Evolutionary conservation across 164 flowering plant species (phyloP).

Genomic region (grape (Vitis vinifera)): ASM3070453v1 NC_081807.1:5836501-5837000

Average conservation of each 20-base stretch:
- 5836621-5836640: not conserved
- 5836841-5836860: not conserved
- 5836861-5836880: not conserved
- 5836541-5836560: conserved; percentile 55
- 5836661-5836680: conserved; percentile 1
- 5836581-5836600: conserved; percentile 55
- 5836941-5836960: not conserved
- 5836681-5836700: conserved; percentile 44
- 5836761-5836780: not conserved
- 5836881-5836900: not conserved
- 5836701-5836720: conserved; percentile 56
- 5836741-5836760: conserved; percentile 29
- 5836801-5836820: not conserved
- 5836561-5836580: conserved; percentile 59
- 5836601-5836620: not conserved
- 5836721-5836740: conserved; percentile 59
- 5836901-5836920: not conserved
- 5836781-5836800: not conserved
- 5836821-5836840: not conserved
- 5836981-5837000: not conserved
- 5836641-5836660: not conserved
- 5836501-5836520: not conserved
- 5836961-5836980: not conserved
- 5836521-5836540: conserved; percentile 36
- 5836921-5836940: not conserved